Conservation (phyloP, 306 rosid genomes). For the Rubus idaeus region DNA sequence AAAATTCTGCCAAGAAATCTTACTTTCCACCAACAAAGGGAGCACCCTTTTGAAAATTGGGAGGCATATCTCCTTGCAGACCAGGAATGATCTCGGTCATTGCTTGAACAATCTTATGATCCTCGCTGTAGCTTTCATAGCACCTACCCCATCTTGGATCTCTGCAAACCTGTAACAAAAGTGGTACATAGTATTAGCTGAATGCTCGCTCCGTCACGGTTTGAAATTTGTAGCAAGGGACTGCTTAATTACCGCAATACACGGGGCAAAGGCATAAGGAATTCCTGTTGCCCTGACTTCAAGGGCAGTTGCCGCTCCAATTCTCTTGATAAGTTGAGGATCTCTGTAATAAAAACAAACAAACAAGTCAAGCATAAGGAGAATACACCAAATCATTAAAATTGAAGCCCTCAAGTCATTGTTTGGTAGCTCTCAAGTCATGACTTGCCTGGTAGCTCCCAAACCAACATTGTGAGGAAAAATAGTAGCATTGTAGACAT, state of each 20-base stretch:
- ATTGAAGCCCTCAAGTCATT: too few relatives aligned
- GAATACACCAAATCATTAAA: not conserved
- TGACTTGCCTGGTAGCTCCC: constrained; percentile 88
- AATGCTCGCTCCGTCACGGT: not conserved
- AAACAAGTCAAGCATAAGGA: not conserved
- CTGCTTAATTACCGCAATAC: constrained; percentile 75
- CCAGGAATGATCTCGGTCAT: constrained; percentile 98
- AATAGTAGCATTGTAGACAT: constrained; percentile 75
- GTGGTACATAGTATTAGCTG: not conserved
- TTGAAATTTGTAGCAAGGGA: not conserved
- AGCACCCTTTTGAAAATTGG: constrained; percentile 56
- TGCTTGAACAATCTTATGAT: constrained; percentile 60
- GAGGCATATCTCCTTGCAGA: constrained; percentile 85
- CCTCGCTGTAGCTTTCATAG: constrained; percentile 97
- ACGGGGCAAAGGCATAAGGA: constrained; percentile 90
- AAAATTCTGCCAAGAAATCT: constrained; percentile 26
- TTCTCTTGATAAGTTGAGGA: constrained; percentile 75
- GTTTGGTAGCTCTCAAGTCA: too few relatives aligned
- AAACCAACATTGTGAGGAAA: constrained; percentile 96
- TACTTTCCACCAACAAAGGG: constrained; percentile 96
- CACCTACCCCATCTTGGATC: constrained; percentile 99
- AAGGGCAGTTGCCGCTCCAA: constrained; percentile 95
- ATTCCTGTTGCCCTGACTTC: constrained; percentile 99
- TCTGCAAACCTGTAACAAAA: constrained; percentile 72
- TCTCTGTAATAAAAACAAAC: constrained; percentile 46